Evolutionary conservation across 805 yeast genomes (phyloP).

Genomic region (Hanseniaspora valbyensis): DNA sequence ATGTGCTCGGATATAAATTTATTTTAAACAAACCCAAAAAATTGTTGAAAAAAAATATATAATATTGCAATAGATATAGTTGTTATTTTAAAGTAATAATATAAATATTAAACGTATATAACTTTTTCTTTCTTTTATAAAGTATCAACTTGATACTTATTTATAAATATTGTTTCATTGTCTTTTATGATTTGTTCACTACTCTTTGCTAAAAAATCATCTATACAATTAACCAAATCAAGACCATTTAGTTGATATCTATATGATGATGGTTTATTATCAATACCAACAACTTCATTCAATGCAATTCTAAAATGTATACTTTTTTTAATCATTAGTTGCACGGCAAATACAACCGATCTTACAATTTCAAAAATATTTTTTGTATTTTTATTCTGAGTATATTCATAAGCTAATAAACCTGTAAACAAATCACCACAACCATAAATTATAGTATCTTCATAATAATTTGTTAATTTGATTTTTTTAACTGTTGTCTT

Average conservation of each 20-base stretch:
- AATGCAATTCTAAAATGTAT: slow-evolving; percentile 20
- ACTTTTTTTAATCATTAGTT: slow-evolving; percentile 35
- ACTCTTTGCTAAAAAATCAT: not conserved
- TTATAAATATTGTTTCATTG: slow-evolving; percentile 16
- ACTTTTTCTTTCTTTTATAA: no score
- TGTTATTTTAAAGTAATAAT: no score
- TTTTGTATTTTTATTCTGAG: slow-evolving; percentile 21
- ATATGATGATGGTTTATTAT: not conserved
- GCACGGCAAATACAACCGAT: slow-evolving; percentile 33
- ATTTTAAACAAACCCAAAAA: no score
- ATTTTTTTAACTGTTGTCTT: not conserved
- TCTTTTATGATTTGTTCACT: not conserved
- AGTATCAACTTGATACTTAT: slow-evolving; percentile 15
- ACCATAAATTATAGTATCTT: slow-evolving; percentile 39
- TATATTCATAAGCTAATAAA: slow-evolving; percentile 41
- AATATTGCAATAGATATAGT: no score
- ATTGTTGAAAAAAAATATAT: no score
- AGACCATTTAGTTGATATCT: slow-evolving; percentile 7
- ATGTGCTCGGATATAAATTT: no score
- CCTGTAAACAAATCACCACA: slow-evolving; percentile 67
- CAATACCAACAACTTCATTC: not conserved
- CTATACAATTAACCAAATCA: slow-evolving; percentile 9
- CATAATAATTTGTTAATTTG: slow-evolving; percentile 1
- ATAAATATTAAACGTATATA: no score
- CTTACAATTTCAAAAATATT: slow-evolving; percentile 28